Percentiles rank a stretch among this genome's conserved stretches.
Conservation (phyloP, 352 stramenopile genomes). For the Elongisporangium undulatum region DNA sequence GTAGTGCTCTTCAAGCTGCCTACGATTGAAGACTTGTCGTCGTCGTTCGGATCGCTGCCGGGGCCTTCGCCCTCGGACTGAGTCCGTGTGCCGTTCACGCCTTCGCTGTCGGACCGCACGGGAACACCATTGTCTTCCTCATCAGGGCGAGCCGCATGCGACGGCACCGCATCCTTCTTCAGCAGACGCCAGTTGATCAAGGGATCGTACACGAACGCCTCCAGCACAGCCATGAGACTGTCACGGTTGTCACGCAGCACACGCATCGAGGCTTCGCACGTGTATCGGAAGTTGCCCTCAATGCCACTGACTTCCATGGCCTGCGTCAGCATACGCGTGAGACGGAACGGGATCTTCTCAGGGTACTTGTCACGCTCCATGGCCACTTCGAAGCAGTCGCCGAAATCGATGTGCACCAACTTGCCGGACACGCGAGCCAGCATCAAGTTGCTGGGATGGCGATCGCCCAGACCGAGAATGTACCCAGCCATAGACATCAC, state of each 20-base stretch:
- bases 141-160: slow-evolving; percentile 45
- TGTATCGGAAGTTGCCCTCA: slow-evolving; percentile 99
- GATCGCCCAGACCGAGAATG: slow-evolving; percentile 99
- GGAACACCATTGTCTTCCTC: slow-evolving; percentile 42
- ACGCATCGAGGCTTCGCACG: slow-evolving; percentile 97
- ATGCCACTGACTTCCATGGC: slow-evolving; percentile 99
- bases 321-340: slow-evolving; percentile 98
- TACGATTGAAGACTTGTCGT: slow-evolving; percentile 23
- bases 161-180: slow-evolving; percentile 77
- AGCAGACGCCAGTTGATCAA: slow-evolving; percentile 99
- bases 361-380: slow-evolving; percentile 99
- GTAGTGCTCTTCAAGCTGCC: slow-evolving; percentile 61
- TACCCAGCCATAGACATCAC: slow-evolving; percentile 99
- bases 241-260: slow-evolving; percentile 98
- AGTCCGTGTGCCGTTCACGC: neutral
- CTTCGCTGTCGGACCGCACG: slow-evolving; percentile 2
- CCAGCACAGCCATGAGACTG: slow-evolving; percentile 98
- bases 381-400: slow-evolving; percentile 98
- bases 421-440: slow-evolving; percentile 98
- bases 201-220: slow-evolving; percentile 99
- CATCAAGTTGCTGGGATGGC: slow-evolving; percentile 99
- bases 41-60: slow-evolving; percentile 10
- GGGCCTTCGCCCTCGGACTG: slow-evolving; percentile 11
- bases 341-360: slow-evolving; percentile 99
- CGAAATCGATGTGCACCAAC: slow-evolving; percentile 99